Conservation (phyloP, 225 moss, liverwort and hornwort genomes). For the Physcomitrellopsis africana region DNA sequence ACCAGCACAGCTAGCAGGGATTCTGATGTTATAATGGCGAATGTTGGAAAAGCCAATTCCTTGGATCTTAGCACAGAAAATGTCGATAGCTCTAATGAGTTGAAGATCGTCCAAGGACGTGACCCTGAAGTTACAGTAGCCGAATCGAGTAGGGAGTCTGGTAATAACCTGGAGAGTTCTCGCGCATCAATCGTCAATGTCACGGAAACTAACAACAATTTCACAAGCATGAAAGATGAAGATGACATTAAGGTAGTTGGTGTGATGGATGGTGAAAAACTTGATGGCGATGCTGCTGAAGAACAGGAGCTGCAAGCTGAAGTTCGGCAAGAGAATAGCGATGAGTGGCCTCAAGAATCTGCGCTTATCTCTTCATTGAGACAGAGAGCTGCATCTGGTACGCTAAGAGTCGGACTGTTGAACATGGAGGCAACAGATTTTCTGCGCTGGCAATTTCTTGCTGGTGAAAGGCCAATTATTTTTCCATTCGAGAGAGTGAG, state of each 20-base stretch:
- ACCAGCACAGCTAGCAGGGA: neutral
- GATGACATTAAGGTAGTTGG: conserved; percentile 3
- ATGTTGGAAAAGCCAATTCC: conserved; percentile 19
- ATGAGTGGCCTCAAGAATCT: conserved; percentile 38
- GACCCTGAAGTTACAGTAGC: conserved; percentile 8
- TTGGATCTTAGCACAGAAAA: neutral
- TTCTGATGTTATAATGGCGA: neutral
- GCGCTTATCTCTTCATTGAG: conserved; percentile 30
- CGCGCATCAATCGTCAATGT: conserved; percentile 5
- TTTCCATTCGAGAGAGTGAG: conserved; percentile 52
- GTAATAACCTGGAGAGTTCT: neutral
- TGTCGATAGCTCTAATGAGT: conserved; percentile 13
- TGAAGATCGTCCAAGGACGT: conserved; percentile 1
- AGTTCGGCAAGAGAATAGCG: conserved; percentile 23
- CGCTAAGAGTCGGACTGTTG: conserved; percentile 56
- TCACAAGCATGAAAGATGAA: conserved; percentile 8
- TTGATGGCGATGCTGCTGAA: conserved; percentile 6
- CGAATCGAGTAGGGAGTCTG: conserved; percentile 2
- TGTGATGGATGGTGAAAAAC: conserved; percentile 6
- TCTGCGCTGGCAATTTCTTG: conserved; percentile 57
- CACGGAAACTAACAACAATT: conserved; percentile 6
- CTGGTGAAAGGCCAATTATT: conserved; percentile 34
- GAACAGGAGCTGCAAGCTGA: conserved; percentile 26
- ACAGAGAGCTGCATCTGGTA: conserved; percentile 36
- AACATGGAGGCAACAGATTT: conserved; percentile 60